A percentile compares a stretch with the other conserved stretches of the same genome.
phyloP scores from a whole-genome alignment of 163 green algal species.

The Scenedesmus sp. region DNA sequence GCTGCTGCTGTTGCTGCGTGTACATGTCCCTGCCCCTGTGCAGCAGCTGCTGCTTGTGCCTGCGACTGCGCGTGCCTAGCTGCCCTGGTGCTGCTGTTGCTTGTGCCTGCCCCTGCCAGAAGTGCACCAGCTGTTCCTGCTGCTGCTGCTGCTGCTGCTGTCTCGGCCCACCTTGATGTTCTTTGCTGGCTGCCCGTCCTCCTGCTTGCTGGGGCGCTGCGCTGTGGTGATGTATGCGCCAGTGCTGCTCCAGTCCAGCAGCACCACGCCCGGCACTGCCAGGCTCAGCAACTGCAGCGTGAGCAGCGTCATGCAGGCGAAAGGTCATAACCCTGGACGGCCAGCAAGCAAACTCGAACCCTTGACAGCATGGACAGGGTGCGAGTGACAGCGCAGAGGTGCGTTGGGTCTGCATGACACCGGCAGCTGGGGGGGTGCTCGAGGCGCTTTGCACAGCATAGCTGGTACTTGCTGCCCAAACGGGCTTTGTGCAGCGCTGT shows the following conservation, averaged over 20 bases:
- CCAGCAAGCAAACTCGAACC: no score
- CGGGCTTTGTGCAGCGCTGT: neutral
- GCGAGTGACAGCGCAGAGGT: neutral
- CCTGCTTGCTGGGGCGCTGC: conserved; percentile 65
- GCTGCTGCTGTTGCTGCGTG: no score
- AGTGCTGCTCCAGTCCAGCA: conserved; percentile 67
- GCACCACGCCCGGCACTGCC: conserved; percentile 52
- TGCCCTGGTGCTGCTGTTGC: neutral
- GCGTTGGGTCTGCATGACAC: neutral
- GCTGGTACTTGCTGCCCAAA: neutral
- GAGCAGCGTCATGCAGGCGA: neutral
- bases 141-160: neutral
- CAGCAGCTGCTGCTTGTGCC: neutral
- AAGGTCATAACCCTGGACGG: no score
- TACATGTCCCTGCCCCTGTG: no score
- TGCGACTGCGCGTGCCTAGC: no score
- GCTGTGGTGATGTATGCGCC: conserved; percentile 72
- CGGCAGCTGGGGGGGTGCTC: neutral
- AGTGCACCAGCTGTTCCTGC: neutral
- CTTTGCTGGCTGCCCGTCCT: conserved; percentile 63
- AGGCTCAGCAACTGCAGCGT: conserved; percentile 47
- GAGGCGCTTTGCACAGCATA: neutral
- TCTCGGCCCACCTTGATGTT: conserved; percentile 70
- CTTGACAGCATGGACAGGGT: neutral
- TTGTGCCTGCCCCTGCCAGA: neutral